Base-by-base conservation (phyloP, 2,329 filamentous ascomycete species). In the Hypoxylon sp. region DNA sequence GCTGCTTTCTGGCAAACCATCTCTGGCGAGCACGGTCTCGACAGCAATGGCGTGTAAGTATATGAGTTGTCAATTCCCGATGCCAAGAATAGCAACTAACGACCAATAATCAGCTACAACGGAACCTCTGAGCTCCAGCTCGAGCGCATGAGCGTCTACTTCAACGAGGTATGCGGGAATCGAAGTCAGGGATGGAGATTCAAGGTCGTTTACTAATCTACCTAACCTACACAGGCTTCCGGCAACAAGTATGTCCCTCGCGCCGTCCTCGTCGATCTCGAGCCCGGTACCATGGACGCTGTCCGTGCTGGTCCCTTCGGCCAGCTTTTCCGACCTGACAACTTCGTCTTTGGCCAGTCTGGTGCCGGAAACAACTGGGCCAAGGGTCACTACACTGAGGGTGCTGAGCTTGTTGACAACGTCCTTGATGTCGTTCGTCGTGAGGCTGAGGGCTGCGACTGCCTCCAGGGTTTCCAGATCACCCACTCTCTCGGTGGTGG, bases 361-460 rank as follows among this genome's bases (percentile, higher is more conserved):
- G 95, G 96, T 89, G 96, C 96, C 83, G 96, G 96, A 86, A 99
- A 99, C 93, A 98, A 98, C 91, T 99, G 96, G 96, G 96, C 96
- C 84, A 99, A 98, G 91, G 96, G 96, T 86, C 96, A 99, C 84
- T 99, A 99, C 90, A 99, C 96, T 74, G 96, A 99, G 88, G 96
- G 96, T 90, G 96, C 96, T 76, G 96, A 99, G 87, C 90, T 98
- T 72, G 96, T 99, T 76, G 96, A 99, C 87, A 89, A 98, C 80
- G 96, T 99, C 76, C 90, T 99, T 77, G 96, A 98, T 82, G 96
- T 99, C 75, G 95, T 99, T 81, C 96, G 96, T 82, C 95, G 96
- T 79, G 96, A 99, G 89, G 95, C 96, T 76, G 96, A 99, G 87
- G 93, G 93, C 82, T 98, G 96, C 82, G 96, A 99, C 89, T 98